Conservation (phyloP, 176 grass and related monocot species). For the Phyllostachys edulis region DNA sequence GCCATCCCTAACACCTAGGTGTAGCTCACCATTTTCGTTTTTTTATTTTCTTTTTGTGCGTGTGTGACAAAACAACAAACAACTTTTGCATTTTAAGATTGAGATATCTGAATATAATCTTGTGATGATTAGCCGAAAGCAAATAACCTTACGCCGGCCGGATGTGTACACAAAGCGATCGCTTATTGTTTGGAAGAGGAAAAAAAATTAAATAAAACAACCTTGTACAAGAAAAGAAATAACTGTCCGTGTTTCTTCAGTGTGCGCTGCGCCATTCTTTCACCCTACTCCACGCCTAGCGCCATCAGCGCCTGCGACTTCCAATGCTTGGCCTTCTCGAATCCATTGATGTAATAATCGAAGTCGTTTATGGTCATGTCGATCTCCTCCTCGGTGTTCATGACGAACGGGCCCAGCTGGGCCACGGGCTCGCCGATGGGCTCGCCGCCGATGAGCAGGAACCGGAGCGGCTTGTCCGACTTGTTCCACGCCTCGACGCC, state of each 20-base stretch:
- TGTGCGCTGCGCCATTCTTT: background rate
- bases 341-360: constrained; percentile 67
- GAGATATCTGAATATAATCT: background rate
- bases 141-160: background rate
- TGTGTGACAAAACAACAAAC: background rate
- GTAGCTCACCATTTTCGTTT: too few species aligned
- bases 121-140: background rate
- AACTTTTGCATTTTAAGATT: background rate
- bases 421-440: constrained; percentile 84
- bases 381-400: constrained; percentile 99
- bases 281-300: constrained; percentile 37
- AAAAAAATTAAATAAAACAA: constrained; percentile 15
- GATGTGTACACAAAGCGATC: constrained; percentile 18
- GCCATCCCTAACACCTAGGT: too few species aligned
- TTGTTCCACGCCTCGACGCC: constrained; percentile 74
- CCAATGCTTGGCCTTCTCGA: constrained; percentile 93
- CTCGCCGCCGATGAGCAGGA: constrained; percentile 77
- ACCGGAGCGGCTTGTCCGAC: constrained; percentile 52
- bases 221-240: background rate
- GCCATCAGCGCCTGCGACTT: constrained; percentile 63
- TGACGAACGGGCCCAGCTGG: constrained; percentile 90
- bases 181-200: background rate
- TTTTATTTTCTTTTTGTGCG: too few species aligned
- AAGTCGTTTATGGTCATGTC: constrained; percentile 89
- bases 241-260: background rate